Conservation (phyloP, 75 land plant species). For the Picea sitchensis region DNA sequence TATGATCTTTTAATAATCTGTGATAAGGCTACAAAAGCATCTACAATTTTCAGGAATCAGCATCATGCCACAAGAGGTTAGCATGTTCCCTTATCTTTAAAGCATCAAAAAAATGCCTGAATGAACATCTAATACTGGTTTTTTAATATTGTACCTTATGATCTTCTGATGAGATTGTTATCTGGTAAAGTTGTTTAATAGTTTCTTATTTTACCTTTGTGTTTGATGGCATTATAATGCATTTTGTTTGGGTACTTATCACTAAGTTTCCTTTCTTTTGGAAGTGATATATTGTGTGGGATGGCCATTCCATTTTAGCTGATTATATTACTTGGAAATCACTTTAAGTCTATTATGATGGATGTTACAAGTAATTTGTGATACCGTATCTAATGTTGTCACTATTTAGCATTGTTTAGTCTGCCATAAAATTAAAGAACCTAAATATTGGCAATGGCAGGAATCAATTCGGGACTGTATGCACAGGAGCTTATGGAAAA, state of each 20-base stretch:
- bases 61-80: background rate
- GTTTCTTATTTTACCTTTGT: background rate
- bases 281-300: too few relatives aligned
- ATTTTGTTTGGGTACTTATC: background rate
- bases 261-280: background rate
- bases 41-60: background rate
- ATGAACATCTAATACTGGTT: too few relatives aligned
- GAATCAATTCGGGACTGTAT: conserved; percentile 74
- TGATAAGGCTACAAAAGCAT: background rate
- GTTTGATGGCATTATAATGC: background rate
- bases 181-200: background rate
- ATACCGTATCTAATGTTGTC: background rate
- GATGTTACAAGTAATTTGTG: background rate
- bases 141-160: background rate
- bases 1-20: background rate
- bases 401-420: background rate
- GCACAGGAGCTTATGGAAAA: conserved; percentile 78
- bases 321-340: too few relatives aligned
- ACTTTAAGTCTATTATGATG: background rate
- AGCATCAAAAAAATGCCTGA: too few relatives aligned
- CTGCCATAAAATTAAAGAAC: background rate
- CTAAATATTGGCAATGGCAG: conserved; percentile 23
- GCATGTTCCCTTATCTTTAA: background rate
- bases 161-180: background rate
- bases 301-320: too few relatives aligned